A percentile compares a stretch with the other conserved stretches of the same genome.
phyloP scores from a whole-genome alignment of 768 basidiomycete species.

The Pholiota microspora region DNA sequence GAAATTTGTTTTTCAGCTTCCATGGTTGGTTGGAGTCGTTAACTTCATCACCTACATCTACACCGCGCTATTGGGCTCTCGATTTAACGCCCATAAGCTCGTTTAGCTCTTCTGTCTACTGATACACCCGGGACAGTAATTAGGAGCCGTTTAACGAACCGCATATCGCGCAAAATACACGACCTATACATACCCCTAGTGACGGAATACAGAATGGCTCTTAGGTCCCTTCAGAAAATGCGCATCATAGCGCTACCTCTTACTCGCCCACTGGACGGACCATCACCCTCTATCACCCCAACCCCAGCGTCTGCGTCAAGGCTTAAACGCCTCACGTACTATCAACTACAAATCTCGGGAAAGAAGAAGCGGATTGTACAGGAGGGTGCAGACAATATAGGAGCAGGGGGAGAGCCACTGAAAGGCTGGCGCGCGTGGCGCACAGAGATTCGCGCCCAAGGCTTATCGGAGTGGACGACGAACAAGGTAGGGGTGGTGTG shows the following conservation, averaged over 20 bases:
- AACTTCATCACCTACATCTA: too few species aligned
- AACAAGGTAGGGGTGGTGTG: conserved; percentile 56
- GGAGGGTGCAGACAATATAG: conserved; percentile 19
- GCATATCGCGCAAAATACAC: not conserved
- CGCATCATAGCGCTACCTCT: conserved; percentile 49
- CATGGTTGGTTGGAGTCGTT: too few species aligned
- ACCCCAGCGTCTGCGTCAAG: conserved; percentile 5
- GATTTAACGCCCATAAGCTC: too few species aligned
- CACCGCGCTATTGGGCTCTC: too few species aligned
- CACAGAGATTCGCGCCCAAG: conserved; percentile 31
- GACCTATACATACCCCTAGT: not conserved
- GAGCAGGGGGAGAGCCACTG: not conserved
- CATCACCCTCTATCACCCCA: not conserved
- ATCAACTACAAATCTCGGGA: conserved; percentile 39
- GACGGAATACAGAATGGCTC: not conserved
- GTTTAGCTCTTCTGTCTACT: too few species aligned
- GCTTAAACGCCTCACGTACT: conserved; percentile 34
- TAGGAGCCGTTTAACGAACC: not conserved
- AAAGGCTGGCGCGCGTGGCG: conserved; percentile 10
- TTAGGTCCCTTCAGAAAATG: conserved; percentile 27
- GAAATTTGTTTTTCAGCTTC: too few species aligned
- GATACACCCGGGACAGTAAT: not conserved
- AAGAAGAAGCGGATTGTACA: conserved; percentile 10
- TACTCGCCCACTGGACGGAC: conserved; percentile 23
- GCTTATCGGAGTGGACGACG: conserved; percentile 45